Percentiles rank a stretch among this genome's conserved stretches.
Evolutionary conservation across 768 basidiomycete genomes (phyloP).

Genomic region (Grammothele lineata): DNA sequence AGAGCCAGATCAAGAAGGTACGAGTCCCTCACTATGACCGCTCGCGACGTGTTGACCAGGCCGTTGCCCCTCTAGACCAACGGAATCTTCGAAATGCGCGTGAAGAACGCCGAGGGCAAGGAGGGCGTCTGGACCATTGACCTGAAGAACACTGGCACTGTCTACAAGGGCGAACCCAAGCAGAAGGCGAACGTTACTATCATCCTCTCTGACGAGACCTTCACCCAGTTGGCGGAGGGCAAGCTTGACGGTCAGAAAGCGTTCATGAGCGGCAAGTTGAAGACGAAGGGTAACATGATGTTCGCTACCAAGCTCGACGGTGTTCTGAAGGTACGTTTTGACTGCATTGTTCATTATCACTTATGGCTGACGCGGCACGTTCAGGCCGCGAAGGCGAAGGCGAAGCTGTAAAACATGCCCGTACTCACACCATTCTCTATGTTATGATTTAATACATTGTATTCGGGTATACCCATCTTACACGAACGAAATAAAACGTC

Average conservation of each 20-base stretch:
- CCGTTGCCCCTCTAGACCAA: conserved; percentile 51
- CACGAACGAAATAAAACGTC: too few relatives aligned
- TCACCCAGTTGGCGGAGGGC: conserved; percentile 65
- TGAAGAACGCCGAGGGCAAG: conserved; percentile 69
- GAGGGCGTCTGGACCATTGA: conserved; percentile 88
- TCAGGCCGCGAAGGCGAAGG: conserved; percentile 20
- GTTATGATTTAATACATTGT: conserved; percentile 4
- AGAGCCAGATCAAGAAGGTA: conserved; percentile 74
- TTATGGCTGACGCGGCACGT: too few relatives aligned
- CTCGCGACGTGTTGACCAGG: neutral
- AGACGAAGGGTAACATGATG: conserved; percentile 92
- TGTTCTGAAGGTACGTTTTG: conserved; percentile 64
- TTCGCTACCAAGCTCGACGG: conserved; percentile 86
- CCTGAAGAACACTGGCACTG: conserved; percentile 76
- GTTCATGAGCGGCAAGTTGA: conserved; percentile 93
- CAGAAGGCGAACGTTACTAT: conserved; percentile 83
- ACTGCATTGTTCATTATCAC: neutral
- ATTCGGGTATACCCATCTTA: conserved; percentile 7
- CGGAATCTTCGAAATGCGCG: conserved; percentile 81
- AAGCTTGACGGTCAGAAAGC: conserved; percentile 93
- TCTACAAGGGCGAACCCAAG: conserved; percentile 68
- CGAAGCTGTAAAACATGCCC: conserved; percentile 13
- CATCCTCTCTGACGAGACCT: conserved; percentile 71
- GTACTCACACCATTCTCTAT: neutral
- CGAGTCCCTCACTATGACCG: conserved; percentile 2